phyloP scores from a whole-genome alignment of 192 early-diverging fungal genomes.

The Lobosporangium transversale region DNA sequence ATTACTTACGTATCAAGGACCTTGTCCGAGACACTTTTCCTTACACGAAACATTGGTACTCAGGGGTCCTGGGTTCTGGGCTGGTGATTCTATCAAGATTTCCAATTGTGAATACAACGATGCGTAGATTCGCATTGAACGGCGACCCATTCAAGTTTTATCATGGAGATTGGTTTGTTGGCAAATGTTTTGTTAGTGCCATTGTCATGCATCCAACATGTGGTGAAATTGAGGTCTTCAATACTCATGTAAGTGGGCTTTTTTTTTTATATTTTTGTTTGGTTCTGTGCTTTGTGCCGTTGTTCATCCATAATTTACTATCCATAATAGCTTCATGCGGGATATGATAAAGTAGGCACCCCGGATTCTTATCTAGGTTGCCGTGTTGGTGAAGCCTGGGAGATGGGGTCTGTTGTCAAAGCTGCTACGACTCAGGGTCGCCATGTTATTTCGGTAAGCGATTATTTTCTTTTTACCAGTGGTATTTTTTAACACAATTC shows the following conservation, averaged over 20 bases:
- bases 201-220: conserved; percentile 59
- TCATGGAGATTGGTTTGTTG: conserved; percentile 67
- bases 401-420: conserved; percentile 55
- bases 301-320: not conserved
- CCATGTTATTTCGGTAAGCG: conserved; percentile 64
- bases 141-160: conserved; percentile 61
- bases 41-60: conserved; percentile 27
- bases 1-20: conserved; percentile 24
- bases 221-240: conserved; percentile 65
- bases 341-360: conserved; percentile 55
- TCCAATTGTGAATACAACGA: conserved; percentile 55
- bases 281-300: too few relatives aligned
- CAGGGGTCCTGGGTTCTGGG: conserved; percentile 16
- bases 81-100: conserved; percentile 50
- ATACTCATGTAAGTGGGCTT: conserved; percentile 63
- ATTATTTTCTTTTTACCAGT: too few relatives aligned
- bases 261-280: not conserved
- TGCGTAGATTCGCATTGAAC: conserved; percentile 58
- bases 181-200: conserved; percentile 62
- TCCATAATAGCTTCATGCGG: conserved; percentile 62
- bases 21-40: conserved; percentile 20
- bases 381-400: conserved; percentile 64
- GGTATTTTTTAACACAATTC: too few relatives aligned
- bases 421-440: conserved; percentile 56
- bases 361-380: conserved; percentile 59